Conservation (phyloP, 768 basidiomycete species). For the Mrakia hoshinonis region DNA sequence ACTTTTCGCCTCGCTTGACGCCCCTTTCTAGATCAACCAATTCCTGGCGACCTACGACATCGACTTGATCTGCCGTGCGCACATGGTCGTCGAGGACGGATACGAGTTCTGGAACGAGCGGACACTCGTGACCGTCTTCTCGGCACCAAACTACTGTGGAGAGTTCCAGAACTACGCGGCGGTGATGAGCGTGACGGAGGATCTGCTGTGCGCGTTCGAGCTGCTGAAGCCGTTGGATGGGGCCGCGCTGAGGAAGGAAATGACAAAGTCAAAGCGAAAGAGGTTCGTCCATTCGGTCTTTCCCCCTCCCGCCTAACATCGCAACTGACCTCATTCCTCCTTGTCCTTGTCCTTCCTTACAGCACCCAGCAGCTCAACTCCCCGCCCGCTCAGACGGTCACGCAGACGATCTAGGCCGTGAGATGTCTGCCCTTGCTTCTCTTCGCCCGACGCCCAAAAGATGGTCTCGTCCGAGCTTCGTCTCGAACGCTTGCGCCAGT, state of each 20-base stretch:
- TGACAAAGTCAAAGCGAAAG: constrained; percentile 98
- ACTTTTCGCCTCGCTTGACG: not conserved
- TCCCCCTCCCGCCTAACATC: not conserved
- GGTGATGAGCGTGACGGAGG: constrained; percentile 79
- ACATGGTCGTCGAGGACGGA: constrained; percentile 96
- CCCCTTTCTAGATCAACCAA: constrained; percentile 58
- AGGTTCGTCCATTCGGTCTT: constrained; percentile 49
- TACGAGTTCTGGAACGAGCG: constrained; percentile 99
- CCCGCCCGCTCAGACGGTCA: constrained; percentile 35
- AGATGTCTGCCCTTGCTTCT: not conserved
- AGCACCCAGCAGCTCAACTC: constrained; percentile 42
- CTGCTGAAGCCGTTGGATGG: constrained; percentile 91
- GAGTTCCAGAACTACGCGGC: constrained; percentile 70
- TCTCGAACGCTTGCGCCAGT: no score
- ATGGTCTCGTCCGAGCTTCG: no score
- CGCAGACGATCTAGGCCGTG: constrained; percentile 26
- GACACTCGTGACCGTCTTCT: constrained; percentile 95
- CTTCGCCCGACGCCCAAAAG: no score
- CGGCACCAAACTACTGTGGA: constrained; percentile 60
- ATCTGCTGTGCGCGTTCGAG: constrained; percentile 94
- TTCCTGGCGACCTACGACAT: constrained; percentile 54
- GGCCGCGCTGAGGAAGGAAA: constrained; percentile 88
- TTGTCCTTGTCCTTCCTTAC: not conserved
- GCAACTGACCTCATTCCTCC: constrained; percentile 5
- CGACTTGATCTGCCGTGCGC: constrained; percentile 85